Conservation (phyloP, 768 basidiomycete species). For the Kwoniella sp. region DNA sequence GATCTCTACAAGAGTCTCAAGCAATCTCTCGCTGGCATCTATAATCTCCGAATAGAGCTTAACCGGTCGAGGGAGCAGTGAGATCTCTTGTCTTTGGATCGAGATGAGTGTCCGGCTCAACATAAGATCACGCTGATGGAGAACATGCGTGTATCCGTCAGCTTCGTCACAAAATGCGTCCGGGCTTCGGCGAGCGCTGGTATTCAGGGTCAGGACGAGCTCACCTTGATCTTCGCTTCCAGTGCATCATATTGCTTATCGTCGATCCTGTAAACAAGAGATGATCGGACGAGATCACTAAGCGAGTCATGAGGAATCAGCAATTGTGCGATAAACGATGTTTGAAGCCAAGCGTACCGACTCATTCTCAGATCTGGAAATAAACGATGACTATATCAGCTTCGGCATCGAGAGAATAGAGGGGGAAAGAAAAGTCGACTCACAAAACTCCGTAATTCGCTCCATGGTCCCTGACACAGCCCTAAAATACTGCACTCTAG, state of each 20-base stretch:
- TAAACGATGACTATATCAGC: background rate
- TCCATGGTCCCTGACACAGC: slow-evolving; percentile 45
- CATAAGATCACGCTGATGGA: slow-evolving; percentile 33
- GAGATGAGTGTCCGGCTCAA: slow-evolving; percentile 40
- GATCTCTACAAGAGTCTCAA: slow-evolving; percentile 48
- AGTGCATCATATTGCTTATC: slow-evolving; percentile 38
- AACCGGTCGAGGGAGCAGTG: slow-evolving; percentile 52
- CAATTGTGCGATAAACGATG: background rate
- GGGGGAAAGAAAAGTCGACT: slow-evolving; percentile 8
- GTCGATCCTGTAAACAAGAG: slow-evolving; percentile 44
- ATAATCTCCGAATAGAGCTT: slow-evolving; percentile 47
- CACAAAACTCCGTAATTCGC: slow-evolving; percentile 48
- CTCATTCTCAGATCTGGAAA: slow-evolving; percentile 48
- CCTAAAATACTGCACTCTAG: slow-evolving; percentile 49
- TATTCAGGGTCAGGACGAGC: background rate
- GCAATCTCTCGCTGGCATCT: slow-evolving; percentile 35
- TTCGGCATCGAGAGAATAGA: background rate
- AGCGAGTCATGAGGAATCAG: background rate
- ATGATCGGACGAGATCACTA: slow-evolving; percentile 48
- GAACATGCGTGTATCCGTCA: too few relatives aligned
- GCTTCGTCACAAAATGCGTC: background rate
- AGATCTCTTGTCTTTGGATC: slow-evolving; percentile 53
- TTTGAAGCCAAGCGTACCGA: slow-evolving; percentile 21
- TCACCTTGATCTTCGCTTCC: slow-evolving; percentile 36
- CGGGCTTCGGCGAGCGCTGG: slow-evolving; percentile 1